Evolutionary conservation across 2,329 filamentous ascomycete genomes (phyloP).

Genomic region (Claviceps capensis): DNA sequence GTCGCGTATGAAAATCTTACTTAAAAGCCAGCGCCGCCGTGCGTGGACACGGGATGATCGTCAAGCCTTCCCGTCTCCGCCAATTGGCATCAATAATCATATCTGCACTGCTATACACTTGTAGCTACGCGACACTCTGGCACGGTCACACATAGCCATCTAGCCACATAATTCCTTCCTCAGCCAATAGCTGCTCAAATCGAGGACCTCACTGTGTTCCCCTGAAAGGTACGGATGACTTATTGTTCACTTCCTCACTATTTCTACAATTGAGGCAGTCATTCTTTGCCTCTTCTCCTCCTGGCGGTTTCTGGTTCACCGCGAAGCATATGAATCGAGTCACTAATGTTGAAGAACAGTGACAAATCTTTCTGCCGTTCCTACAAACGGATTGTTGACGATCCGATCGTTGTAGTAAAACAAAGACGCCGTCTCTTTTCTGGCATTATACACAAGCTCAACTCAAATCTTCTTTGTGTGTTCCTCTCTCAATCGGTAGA

Average conservation of each 20-base stretch:
- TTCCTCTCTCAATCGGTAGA: not conserved
- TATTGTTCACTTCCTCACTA: too few relatives aligned
- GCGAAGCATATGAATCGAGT: not conserved
- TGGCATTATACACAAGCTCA: too few relatives aligned
- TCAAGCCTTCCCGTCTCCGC: not conserved
- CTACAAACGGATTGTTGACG: not conserved
- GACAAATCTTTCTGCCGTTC: not conserved
- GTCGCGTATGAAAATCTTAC: constrained; percentile 4
- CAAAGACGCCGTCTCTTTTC: too few relatives aligned
- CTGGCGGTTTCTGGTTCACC: not conserved
- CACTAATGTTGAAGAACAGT: not conserved
- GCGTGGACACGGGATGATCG: not conserved
- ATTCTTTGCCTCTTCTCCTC: not conserved
- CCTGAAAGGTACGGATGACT: too few relatives aligned
- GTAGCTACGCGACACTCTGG: not conserved
- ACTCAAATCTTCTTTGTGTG: too few relatives aligned
- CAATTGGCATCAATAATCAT: constrained; percentile 2
- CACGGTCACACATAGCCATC: not conserved
- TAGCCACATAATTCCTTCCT: too few relatives aligned
- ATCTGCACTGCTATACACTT: constrained; percentile 1
- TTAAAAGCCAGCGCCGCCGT: constrained; percentile 8
- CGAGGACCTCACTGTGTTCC: too few relatives aligned
- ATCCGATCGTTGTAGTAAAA: not conserved
- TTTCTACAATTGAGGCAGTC: not conserved
- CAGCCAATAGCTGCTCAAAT: too few relatives aligned